Percentiles rank a stretch among this genome's conserved stretches.
Evolutionary conservation across 176 grass and related monocot species (phyloP).

Genomic region (Musa itinerans): DNA sequence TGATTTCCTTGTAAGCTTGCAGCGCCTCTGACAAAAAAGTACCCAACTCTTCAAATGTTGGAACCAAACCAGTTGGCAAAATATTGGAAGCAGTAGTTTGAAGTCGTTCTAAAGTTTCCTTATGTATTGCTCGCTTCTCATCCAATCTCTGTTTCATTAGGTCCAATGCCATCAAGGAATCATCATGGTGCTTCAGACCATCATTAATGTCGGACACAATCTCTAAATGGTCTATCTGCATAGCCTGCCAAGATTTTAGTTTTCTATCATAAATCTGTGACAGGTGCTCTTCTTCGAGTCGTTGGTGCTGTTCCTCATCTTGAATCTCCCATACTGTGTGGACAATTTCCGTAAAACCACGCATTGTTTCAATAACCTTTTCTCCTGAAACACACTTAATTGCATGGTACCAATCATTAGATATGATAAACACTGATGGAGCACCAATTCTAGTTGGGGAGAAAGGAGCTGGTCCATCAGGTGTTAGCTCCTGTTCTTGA

Average conservation of each 20-base stretch:
- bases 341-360: constrained; percentile 30
- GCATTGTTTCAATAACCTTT: constrained; percentile 41
- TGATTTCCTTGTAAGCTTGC: constrained; percentile 36
- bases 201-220: constrained; percentile 20
- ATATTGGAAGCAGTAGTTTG: constrained; percentile 38
- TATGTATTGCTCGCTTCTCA: constrained; percentile 39
- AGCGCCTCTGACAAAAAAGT: constrained; percentile 38
- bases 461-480: constrained; percentile 60
- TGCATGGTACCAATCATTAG: constrained; percentile 75
- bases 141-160: constrained; percentile 37
- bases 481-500: constrained; percentile 38
- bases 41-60: constrained; percentile 42
- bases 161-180: constrained; percentile 22
- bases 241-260: constrained; percentile 25
- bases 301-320: constrained; percentile 44
- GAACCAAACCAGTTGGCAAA: constrained; percentile 46
- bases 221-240: constrained; percentile 17
- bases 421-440: constrained; percentile 41
- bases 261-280: constrained; percentile 35
- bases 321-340: constrained; percentile 40
- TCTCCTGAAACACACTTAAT: constrained; percentile 45
- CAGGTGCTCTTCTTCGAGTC: constrained; percentile 28
- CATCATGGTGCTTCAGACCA: constrained; percentile 14
- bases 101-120: constrained; percentile 33
- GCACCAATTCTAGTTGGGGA: constrained; percentile 59